Evolutionary conservation across 2,329 filamentous ascomycete genomes (phyloP).

Genomic region (Trichoderma afroharzianum): DNA sequence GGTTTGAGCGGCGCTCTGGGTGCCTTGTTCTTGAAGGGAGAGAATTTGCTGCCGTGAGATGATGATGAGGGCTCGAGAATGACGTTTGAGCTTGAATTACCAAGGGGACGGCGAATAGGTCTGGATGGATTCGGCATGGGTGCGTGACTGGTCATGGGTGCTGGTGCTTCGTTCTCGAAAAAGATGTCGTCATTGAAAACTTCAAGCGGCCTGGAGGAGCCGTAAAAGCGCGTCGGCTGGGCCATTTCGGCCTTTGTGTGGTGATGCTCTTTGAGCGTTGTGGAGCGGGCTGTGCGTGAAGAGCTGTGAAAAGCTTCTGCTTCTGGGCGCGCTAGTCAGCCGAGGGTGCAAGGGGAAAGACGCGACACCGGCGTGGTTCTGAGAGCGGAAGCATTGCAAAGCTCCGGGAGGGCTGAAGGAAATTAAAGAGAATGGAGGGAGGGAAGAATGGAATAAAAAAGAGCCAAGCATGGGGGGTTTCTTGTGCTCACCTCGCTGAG

Average conservation of each 20-base stretch:
- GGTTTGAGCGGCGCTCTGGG: constrained; percentile 55
- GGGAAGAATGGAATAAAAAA: not conserved
- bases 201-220: constrained; percentile 45
- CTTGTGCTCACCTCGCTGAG: constrained; percentile 18
- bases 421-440: not conserved
- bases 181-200: constrained; percentile 53
- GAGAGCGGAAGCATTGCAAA: constrained; percentile 6
- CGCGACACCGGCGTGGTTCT: constrained; percentile 6
- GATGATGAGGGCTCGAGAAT: constrained; percentile 62
- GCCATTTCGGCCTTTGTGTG: constrained; percentile 47
- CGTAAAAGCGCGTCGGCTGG: constrained; percentile 46
- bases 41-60: constrained; percentile 52
- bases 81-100: constrained; percentile 56
- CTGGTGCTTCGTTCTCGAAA: constrained; percentile 36
- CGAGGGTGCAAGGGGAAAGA: not conserved
- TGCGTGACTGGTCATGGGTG: constrained; percentile 52
- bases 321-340: constrained; percentile 14
- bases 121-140: constrained; percentile 52
- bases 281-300: not conserved
- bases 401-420: not conserved
- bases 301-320: not conserved
- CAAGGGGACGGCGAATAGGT: constrained; percentile 46
- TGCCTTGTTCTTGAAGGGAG: constrained; percentile 65
- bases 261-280: constrained; percentile 6
- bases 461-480: not conserved